Percentiles rank a stretch among this genome's conserved stretches.
phyloP scores from a whole-genome alignment of 352 stramenopile genomes.

The Phytophthora citricola region DNA sequence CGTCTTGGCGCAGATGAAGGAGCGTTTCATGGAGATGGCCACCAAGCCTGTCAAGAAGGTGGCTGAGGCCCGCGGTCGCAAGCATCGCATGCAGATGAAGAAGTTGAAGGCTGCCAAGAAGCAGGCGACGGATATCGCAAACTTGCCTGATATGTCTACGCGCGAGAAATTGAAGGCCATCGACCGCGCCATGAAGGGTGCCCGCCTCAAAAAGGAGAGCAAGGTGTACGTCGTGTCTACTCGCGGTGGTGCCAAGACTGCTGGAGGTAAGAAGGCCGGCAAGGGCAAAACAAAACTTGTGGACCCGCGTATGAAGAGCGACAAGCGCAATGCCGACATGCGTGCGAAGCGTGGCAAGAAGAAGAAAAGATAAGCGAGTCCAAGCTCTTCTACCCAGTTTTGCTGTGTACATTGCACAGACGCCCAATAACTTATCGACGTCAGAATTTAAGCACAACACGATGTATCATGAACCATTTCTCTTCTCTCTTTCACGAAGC shows the following conservation, averaged over 20 bases:
- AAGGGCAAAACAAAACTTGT: constrained; percentile 96
- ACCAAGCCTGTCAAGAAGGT: constrained; percentile 99
- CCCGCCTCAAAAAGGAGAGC: constrained; percentile 89
- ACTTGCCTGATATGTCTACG: constrained; percentile 97
- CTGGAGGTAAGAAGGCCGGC: constrained; percentile 77
- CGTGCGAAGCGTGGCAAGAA: constrained; percentile 88
- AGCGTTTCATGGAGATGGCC: constrained; percentile 95
- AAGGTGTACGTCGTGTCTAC: constrained; percentile 98
- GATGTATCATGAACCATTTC: constrained; percentile 34
- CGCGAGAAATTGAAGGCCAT: constrained; percentile 98
- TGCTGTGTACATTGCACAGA: constrained; percentile 31
- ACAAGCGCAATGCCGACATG: constrained; percentile 92
- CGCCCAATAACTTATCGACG: constrained; percentile 62
- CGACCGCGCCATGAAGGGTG: constrained; percentile 96
- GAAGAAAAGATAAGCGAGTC: constrained; percentile 74
- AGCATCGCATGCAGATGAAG: constrained; percentile 93
- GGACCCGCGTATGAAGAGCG: constrained; percentile 98
- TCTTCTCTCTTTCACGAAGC: constrained; percentile 3
- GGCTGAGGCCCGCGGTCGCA: constrained; percentile 96
- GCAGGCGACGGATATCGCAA: constrained; percentile 96
- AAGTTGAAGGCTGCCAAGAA: constrained; percentile 98
- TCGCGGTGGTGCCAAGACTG: constrained; percentile 68
- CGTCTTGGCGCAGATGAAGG: constrained; percentile 98
- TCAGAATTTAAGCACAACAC: constrained; percentile 34
- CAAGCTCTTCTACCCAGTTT: constrained; percentile 33